Evolutionary conservation across 441 rosid species (phyloP).

Genomic region (Heliophila coronopifolia): DNA sequence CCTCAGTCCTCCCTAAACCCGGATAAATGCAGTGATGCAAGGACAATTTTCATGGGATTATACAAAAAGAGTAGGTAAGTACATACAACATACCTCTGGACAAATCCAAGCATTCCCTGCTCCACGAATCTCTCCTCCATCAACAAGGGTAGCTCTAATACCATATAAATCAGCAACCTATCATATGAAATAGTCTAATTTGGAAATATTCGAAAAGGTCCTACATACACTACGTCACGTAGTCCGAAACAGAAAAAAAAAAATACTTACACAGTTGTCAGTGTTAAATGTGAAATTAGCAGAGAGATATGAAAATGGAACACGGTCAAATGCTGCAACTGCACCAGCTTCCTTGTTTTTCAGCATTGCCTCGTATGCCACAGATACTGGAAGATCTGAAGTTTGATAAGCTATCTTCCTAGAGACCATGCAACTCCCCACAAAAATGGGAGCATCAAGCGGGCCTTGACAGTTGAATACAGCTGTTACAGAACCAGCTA

Average conservation of each 20-base stretch:
- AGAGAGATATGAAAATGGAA: conserved; percentile 95
- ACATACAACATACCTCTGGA: conserved; percentile 62
- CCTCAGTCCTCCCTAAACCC: background rate
- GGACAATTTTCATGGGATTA: background rate
- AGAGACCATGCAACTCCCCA: conserved; percentile 96
- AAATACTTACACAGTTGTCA: conserved; percentile 78
- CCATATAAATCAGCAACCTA: conserved; percentile 98
- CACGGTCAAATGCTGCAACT: conserved; percentile 96
- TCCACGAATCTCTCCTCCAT: conserved; percentile 99
- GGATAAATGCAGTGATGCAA: conserved; percentile 1
- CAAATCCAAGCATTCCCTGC: conserved; percentile 99
- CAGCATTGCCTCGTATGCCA: conserved; percentile 85
- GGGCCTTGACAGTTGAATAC: conserved; percentile 99
- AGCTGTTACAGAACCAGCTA: conserved; percentile 96
- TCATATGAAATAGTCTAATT: conserved; percentile 22
- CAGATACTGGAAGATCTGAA: conserved; percentile 58
- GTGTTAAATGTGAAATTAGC: conserved; percentile 98
- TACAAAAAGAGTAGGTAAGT: background rate
- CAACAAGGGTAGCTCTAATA: conserved; percentile 97
- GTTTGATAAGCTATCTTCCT: conserved; percentile 71
- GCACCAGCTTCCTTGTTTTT: conserved; percentile 97
- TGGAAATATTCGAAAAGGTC: conserved; percentile 6
- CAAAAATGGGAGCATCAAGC: conserved; percentile 90
- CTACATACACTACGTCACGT: background rate
- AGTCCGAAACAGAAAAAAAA: conserved; percentile 11